phyloP scores from a whole-genome alignment of 495 filamentous ascomycete species.

The Podospora pseudocomata region DNA sequence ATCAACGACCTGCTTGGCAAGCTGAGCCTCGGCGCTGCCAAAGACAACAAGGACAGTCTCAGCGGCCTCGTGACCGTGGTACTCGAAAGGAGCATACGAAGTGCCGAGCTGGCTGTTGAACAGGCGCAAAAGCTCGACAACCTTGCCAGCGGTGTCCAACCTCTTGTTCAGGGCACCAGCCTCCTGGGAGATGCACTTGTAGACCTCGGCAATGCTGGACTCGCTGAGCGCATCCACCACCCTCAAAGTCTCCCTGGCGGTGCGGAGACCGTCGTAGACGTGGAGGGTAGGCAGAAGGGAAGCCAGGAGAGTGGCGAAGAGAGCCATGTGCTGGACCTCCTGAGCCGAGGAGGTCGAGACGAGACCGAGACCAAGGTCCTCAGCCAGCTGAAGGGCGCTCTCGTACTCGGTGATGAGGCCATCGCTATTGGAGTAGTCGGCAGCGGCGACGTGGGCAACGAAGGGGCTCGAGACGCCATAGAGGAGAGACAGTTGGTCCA shows the following conservation, averaged over 20 bases:
- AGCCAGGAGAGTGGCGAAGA: conserved; percentile 81
- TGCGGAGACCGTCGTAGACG: conserved; percentile 85
- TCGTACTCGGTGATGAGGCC: conserved; percentile 86
- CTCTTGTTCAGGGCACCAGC: conserved; percentile 64
- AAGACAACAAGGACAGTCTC: conserved; percentile 85
- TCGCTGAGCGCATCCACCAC: conserved; percentile 83
- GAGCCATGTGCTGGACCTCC: conserved; percentile 92
- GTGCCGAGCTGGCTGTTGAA: conserved; percentile 94
- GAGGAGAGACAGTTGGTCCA: conserved; percentile 85
- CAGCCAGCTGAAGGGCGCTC: conserved; percentile 73
- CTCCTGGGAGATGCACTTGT: conserved; percentile 60
- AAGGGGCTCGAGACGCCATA: conserved; percentile 89
- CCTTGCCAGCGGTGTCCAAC: conserved; percentile 68
- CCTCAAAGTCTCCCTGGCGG: conserved; percentile 78
- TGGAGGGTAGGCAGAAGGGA: conserved; percentile 79
- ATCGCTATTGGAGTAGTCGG: conserved; percentile 69
- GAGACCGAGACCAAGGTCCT: conserved; percentile 84
- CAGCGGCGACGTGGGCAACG: conserved; percentile 88
- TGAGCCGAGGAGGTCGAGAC: conserved; percentile 81
- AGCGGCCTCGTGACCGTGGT: conserved; percentile 75
- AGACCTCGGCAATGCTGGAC: conserved; percentile 63
- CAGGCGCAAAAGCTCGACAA: conserved; percentile 66
- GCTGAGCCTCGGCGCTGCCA: conserved; percentile 81
- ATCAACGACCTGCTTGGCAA: conserved; percentile 76
- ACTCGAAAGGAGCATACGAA: conserved; percentile 89